phyloP scores from a whole-genome alignment of 2,329 filamentous ascomycete genomes.

The Parastagonospora nodorum region DNA sequence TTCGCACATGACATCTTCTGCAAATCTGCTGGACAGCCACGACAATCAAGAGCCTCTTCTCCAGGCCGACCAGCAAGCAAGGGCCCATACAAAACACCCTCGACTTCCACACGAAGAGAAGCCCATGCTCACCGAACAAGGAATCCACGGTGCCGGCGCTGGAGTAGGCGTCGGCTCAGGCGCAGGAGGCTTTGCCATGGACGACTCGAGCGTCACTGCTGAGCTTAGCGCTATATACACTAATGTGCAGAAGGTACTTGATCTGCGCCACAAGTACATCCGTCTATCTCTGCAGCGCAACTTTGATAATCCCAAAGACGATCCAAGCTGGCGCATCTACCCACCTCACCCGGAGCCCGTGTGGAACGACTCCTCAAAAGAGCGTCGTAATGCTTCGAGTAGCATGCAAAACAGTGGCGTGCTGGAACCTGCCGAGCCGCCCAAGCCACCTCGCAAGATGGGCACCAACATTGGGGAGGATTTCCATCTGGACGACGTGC shows the following conservation, averaged over 20 bases:
- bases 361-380: constrained; percentile 69
- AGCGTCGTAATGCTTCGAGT: constrained; percentile 45
- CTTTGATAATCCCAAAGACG: constrained; percentile 86
- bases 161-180: constrained; percentile 67
- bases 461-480: constrained; percentile 91
- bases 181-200: constrained; percentile 68
- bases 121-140: constrained; percentile 59
- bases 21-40: constrained; percentile 15
- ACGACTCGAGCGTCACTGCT: constrained; percentile 78
- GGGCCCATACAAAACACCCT: constrained; percentile 57
- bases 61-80: constrained; percentile 55
- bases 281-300: constrained; percentile 79
- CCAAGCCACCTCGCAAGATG: constrained; percentile 72
- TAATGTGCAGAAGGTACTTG: constrained; percentile 87
- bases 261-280: constrained; percentile 88
- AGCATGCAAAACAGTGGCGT: constrained; percentile 47
- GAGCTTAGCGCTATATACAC: constrained; percentile 87
- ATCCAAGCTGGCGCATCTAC: constrained; percentile 83
- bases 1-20: constrained; percentile 20
- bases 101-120: constrained; percentile 61
- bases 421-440: constrained; percentile 36
- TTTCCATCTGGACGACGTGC: constrained; percentile 78
- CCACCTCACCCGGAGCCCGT: constrained; percentile 89
- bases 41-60: constrained; percentile 39
- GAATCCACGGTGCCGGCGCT: constrained; percentile 62